These are phyloP conservation scores for Spergularia marina DNA, from an alignment of 148 eudicot species.

Conservation along the genomic window DNA sequence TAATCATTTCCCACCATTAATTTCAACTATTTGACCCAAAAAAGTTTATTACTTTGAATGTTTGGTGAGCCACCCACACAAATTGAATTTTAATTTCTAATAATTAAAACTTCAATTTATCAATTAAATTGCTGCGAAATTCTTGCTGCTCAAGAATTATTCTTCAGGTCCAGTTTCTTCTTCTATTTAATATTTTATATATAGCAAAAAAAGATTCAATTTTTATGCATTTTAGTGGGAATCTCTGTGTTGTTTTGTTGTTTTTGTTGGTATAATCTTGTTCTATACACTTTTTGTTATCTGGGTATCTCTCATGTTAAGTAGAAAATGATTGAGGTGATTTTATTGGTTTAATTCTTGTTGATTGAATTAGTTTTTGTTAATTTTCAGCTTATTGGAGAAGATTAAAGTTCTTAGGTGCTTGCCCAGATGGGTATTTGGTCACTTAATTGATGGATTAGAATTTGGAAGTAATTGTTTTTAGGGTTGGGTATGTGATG, in stretches of 20 bases:
- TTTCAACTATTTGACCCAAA: no score
- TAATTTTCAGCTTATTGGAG: constrained; percentile 14
- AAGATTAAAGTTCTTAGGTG: background rate
- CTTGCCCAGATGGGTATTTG: constrained; percentile 6
- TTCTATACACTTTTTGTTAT: background rate
- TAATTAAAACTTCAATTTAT: background rate
- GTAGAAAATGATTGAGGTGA: background rate
- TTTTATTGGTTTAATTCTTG: constrained; percentile 11
- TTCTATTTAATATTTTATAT: background rate
- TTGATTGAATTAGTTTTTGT: constrained; percentile 11
- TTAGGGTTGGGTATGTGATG: background rate
- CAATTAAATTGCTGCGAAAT: constrained; percentile 2
- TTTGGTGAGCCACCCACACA: no score
- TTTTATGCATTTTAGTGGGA: background rate
- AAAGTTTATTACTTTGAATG: no score
- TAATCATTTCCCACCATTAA: no score
- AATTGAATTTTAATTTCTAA: no score
- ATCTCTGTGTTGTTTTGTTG: background rate
- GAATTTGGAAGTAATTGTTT: background rate
- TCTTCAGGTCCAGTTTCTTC: constrained; percentile 23
- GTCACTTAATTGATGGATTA: background rate
- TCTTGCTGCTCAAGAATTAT: background rate
- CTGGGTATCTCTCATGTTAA: background rate
- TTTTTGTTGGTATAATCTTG: background rate
- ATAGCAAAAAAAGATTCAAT: background rate